phyloP scores from a whole-genome alignment of 2,329 filamentous ascomycete species.

The Neonectria neomacrospora region DNA sequence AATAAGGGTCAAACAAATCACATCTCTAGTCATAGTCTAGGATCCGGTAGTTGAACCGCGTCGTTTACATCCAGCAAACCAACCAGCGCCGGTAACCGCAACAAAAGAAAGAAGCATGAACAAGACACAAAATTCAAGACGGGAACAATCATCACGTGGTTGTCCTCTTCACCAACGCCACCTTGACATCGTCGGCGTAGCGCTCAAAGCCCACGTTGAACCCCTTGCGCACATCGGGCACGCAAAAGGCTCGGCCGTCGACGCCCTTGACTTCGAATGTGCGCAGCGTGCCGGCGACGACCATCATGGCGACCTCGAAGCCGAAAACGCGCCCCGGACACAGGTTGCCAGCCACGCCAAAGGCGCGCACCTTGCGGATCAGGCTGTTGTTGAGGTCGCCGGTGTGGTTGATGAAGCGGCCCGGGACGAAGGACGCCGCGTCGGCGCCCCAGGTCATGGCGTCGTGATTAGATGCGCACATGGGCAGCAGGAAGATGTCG shows the following conservation, averaged over 20 bases:
- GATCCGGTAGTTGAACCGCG: constrained; percentile 1
- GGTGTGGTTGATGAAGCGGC: constrained; percentile 43
- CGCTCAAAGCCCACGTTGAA: constrained; percentile 49
- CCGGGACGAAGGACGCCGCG: constrained; percentile 40
- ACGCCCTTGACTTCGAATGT: constrained; percentile 42
- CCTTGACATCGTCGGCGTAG: constrained; percentile 44
- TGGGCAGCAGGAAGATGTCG: constrained; percentile 48
- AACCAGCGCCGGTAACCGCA: neutral
- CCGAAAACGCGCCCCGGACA: constrained; percentile 47
- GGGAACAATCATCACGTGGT: neutral
- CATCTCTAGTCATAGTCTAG: constrained; percentile 7
- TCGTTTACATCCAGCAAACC: neutral
- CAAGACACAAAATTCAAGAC: neutral
- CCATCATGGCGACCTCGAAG: constrained; percentile 45
- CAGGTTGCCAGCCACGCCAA: constrained; percentile 48
- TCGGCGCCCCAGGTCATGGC: constrained; percentile 44
- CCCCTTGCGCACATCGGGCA: constrained; percentile 39
- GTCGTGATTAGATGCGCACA: constrained; percentile 48
- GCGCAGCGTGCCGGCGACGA: constrained; percentile 42
- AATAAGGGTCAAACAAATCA: neutral
- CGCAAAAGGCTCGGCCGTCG: constrained; percentile 33
- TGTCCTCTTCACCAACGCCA: constrained; percentile 36
- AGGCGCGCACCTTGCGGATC: constrained; percentile 45
- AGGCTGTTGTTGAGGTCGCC: constrained; percentile 38
- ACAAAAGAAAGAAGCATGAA: too few species aligned